These are phyloP conservation scores for Ophiobolus disseminans DNA, from an alignment of 2,329 filamentous ascomycete genomes.

Conservation along the genomic window DNA sequence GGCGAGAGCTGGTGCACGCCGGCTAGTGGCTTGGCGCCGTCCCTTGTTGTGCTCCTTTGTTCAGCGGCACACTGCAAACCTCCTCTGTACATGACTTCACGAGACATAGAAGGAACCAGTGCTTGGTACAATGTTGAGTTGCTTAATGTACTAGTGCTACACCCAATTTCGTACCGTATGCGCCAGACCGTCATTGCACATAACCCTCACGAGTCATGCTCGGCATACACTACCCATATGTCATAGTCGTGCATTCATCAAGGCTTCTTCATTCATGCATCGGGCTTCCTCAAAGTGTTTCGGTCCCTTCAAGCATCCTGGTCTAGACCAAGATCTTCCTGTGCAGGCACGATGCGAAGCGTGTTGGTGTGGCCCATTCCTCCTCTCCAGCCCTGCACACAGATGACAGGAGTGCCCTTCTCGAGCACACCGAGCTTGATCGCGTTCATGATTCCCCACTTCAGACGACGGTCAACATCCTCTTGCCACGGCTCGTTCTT, in stretches of 20 bases:
- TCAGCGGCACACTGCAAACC: background rate
- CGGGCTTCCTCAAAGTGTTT: conserved; percentile 2
- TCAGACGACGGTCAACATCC: conserved; percentile 96
- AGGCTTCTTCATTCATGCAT: conserved; percentile 4
- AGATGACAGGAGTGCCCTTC: conserved; percentile 77
- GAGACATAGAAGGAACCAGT: background rate
- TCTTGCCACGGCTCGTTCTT: conserved; percentile 94
- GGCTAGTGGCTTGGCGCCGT: too few species aligned
- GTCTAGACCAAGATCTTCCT: conserved; percentile 59
- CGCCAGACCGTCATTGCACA: conserved; percentile 32
- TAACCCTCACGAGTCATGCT: conserved; percentile 36
- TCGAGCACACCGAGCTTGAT: conserved; percentile 79
- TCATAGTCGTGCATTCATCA: conserved; percentile 26
- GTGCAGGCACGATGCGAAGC: conserved; percentile 59
- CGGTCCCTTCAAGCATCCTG: conserved; percentile 49
- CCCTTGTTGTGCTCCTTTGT: conserved; percentile 1
- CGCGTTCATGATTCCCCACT: conserved; percentile 91
- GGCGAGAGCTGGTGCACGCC: too few species aligned
- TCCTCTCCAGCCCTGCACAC: conserved; percentile 90
- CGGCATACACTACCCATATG: conserved; percentile 16
- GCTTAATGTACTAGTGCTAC: conserved; percentile 33
- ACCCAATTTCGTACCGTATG: conserved; percentile 27
- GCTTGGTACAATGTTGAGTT: conserved; percentile 10
- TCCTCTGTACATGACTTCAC: background rate
- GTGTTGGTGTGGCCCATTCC: conserved; percentile 94